Evolutionary conservation across 495 filamentous ascomycete genomes (phyloP), one percentile per base, ranked within the genome.

Genomic region (Tuber aestivum): DNA sequence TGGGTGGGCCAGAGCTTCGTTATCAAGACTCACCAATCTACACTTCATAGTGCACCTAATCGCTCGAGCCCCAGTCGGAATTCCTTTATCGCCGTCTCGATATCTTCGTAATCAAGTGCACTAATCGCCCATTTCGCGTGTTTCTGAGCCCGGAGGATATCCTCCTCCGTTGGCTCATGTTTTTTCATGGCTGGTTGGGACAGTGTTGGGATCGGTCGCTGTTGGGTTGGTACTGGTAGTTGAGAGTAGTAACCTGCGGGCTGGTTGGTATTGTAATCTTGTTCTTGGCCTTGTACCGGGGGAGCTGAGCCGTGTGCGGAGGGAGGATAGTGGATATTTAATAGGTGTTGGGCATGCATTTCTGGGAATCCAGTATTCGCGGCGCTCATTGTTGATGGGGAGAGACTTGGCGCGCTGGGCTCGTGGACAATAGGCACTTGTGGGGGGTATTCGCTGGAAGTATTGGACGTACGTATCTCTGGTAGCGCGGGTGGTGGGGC

Each of bases 51-150:
- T 16, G 56, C 91, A 10, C 91, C 92, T 42, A 95, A 83, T n/a
- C 85, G 82, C 72, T 87, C 84, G 77, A 99, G 85, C 65, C 95
- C 96, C 69, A 87, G 88, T 77, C 88, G 88, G 73, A 98, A 84
- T 81, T 99, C 94, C 83, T 90, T 91, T 9, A 98, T 91, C 1
- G 95, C 95, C 1, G 96, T 99, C 38, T 90, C 86, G 16, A 97
- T 91, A 85, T 99, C 95, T 81, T 99, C 95, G 84, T 98, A 99
- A 82, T 97, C 95, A 72, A 99, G 85, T 8, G 95, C 95, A 35
- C 95, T 98, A 44, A 98, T 94, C 0, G 95, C 96, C 94, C 94
- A 99, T 81, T 91, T 93, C 0, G 95, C 95, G 85, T 97, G 95
- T 80, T 98, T 99, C 83, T 97, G 94, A 16, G 95, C 95, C 76